These are phyloP conservation scores for Lunasporangiospora selenospora DNA, from an alignment of 192 early-diverging fungal species.

Conservation along the genomic window DNA sequence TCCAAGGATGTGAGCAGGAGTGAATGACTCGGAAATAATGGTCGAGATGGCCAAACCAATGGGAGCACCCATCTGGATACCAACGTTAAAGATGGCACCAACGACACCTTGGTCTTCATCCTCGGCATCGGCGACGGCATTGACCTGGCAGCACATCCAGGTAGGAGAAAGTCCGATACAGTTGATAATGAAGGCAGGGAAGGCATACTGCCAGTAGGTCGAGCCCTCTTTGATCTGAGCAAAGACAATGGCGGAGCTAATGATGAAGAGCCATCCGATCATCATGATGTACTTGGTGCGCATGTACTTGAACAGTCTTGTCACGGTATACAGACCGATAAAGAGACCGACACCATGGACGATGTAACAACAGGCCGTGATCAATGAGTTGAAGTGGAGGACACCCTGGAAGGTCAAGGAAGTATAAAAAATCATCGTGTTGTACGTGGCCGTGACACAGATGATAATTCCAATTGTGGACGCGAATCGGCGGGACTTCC, in stretches of 20 bases:
- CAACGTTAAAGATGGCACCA: slow-evolving; percentile 47
- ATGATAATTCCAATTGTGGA: slow-evolving; percentile 35
- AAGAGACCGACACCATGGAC: slow-evolving; percentile 49
- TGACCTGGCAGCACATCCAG: slow-evolving; percentile 48
- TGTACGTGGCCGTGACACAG: slow-evolving; percentile 38
- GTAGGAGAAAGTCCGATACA: slow-evolving; percentile 32
- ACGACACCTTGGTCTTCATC: slow-evolving; percentile 47
- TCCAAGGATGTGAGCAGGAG: neutral
- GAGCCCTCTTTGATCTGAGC: slow-evolving; percentile 19
- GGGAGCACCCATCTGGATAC: slow-evolving; percentile 43
- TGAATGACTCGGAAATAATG: slow-evolving; percentile 21
- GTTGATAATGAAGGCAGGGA: slow-evolving; percentile 44
- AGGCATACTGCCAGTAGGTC: slow-evolving; percentile 39
- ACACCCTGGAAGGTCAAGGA: slow-evolving; percentile 57
- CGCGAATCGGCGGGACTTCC: slow-evolving; percentile 46
- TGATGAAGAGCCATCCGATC: slow-evolving; percentile 26
- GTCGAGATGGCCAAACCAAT: slow-evolving; percentile 46
- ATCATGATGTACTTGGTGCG: slow-evolving; percentile 40
- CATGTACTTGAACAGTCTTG: slow-evolving; percentile 8
- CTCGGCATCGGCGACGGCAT: slow-evolving; percentile 31
- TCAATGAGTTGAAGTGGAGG: slow-evolving; percentile 37
- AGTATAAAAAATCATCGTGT: slow-evolving; percentile 47
- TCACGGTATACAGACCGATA: slow-evolving; percentile 37
- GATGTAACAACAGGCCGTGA: slow-evolving; percentile 55
- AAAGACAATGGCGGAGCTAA: slow-evolving; percentile 12